Evolutionary conservation across 2,329 filamentous ascomycete species (phyloP), one percentile per base, ranked within the genome.

Genomic region (Aspergillus novofumigatus): DNA sequence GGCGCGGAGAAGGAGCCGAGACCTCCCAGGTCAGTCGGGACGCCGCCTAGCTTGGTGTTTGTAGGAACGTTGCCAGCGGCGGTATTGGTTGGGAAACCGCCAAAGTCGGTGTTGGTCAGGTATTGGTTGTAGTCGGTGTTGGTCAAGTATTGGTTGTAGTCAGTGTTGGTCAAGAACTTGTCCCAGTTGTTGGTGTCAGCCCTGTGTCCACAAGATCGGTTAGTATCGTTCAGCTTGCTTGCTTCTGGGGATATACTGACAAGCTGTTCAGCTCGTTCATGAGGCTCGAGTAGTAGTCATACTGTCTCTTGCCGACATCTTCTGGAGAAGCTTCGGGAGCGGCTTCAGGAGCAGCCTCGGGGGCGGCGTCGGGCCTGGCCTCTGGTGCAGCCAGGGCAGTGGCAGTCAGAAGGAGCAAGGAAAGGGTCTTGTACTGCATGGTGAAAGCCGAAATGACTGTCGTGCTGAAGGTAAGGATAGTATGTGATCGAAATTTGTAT

Each of bases 381-480:
- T 49, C 56, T 11, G 57, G 53, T 5, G 59, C 55, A 26, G 63
- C 65, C 41, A 68, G 42, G 41, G 60, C 63, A 20, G 60, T 57
- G 41, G 63, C 60, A 6, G 64, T 59, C 47, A 68, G 56, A 55
- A 66, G 29, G 51, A 68, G 54, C 47, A 66, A 23, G 8, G 65
- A 55, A 51, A 69, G 56, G 23, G 60, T 51, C 59, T 67, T 68
- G 59, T 63, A 63, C 49, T 66, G 60, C 66, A 68, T 68, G 42
- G 48, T 63, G 61, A 54, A 4, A 44, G 28, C 6, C 21, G 2
- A 44, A 38, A 26, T 3, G 23, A 52, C 3, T 28, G 17, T 10
- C 14, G n/a, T 20, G 35, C 17, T n/a, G 47, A 51, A 8, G 49
- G 49, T 51, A 51, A 51, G 26, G 29, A 51, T 9, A 21, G 49